Base-by-base conservation (phyloP, 768 basidiomycete species). In the Amanita rubescens region DNA sequence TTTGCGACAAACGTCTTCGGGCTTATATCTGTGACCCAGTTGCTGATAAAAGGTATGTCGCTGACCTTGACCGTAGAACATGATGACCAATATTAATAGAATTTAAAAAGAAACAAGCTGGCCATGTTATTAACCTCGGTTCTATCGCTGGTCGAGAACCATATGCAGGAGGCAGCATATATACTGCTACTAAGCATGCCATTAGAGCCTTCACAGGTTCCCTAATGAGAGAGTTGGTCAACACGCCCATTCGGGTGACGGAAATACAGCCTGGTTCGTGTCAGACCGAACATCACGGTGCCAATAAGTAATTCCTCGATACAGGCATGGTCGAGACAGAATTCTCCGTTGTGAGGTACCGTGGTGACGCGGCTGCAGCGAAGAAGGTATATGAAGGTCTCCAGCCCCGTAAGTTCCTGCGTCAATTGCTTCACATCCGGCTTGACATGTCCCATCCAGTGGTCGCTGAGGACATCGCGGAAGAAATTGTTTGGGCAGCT, bases 401-500 rank as follows among this genome's bases (percentile, higher is more conserved):
- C 24, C 78, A 90, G 55, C 94, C 94, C 57, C 66, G 94, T 94
- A 64, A 67, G 89, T 72, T n/a, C 7, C 25, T 20, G 17, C 3
- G 38, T 35, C 32, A 25, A 24, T 43, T 34, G 14, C 37, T n/a
- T 15, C 25, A 51, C 30, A 20, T 51, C 54, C 48, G 25, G 15
- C 55, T 15, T 24, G 42, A 58, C 34, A 7, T 38, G 38, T 27
- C 56, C 51, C 41, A 55, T 62, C 30, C 62, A 94, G 90, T 95
- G 67, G 77, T 79, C 5, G 83, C 85, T 6, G 77, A 85, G 55
- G 94, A 97, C 63, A 87, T 97, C 43, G 96, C 96, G 1, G 96
- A 99, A 66, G 94, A 98, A 69, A 94, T 99, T 62, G 93, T 95
- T 17, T 99, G 95, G 95, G 85, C 85, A 12, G 95, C 96, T 17